phyloP scores from a whole-genome alignment of 768 basidiomycete genomes.

The Hypholoma sublateritium region DNA sequence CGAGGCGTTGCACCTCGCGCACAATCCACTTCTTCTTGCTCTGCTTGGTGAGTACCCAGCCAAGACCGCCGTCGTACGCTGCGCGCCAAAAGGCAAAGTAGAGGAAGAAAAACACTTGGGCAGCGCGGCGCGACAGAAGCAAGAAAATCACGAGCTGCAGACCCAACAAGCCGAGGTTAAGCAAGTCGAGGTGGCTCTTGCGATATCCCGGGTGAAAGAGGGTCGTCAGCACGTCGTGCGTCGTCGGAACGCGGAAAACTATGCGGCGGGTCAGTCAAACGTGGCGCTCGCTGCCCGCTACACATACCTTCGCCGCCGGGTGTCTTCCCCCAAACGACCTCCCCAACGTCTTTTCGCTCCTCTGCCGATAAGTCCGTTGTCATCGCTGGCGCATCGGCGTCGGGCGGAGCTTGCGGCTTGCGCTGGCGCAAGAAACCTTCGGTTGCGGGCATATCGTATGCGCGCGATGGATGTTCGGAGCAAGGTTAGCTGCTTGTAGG shows the following conservation, averaged over 20 bases:
- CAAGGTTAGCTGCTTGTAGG: neutral
- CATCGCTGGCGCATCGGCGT: conserved; percentile 11
- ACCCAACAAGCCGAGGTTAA: conserved; percentile 80
- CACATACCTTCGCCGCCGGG: conserved; percentile 71
- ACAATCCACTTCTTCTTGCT: conserved; percentile 97
- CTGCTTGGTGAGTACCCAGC: conserved; percentile 92
- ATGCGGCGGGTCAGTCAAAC: conserved; percentile 10
- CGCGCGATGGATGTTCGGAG: conserved; percentile 10
- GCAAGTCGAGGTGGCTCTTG: conserved; percentile 85
- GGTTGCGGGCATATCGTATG: conserved; percentile 17
- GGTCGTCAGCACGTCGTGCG: conserved; percentile 84
- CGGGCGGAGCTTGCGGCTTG: conserved; percentile 10
- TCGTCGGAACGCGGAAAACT: conserved; percentile 95
- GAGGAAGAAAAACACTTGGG: conserved; percentile 73
- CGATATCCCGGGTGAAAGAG: conserved; percentile 81
- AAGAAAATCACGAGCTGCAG: conserved; percentile 77
- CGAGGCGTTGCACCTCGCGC: conserved; percentile 67
- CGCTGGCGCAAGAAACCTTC: conserved; percentile 36
- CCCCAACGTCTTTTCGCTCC: conserved; percentile 30
- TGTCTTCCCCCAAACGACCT: conserved; percentile 88
- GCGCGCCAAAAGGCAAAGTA: conserved; percentile 94
- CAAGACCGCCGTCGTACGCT: conserved; percentile 91
- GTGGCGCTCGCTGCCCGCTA: conserved; percentile 3
- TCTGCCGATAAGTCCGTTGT: conserved; percentile 12
- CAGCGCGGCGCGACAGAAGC: conserved; percentile 52